A percentile compares a stretch with the other conserved stretches of the same genome.
phyloP scores from a whole-genome alignment of 192 early-diverging fungal genomes.

The Coemansia asiatica region DNA sequence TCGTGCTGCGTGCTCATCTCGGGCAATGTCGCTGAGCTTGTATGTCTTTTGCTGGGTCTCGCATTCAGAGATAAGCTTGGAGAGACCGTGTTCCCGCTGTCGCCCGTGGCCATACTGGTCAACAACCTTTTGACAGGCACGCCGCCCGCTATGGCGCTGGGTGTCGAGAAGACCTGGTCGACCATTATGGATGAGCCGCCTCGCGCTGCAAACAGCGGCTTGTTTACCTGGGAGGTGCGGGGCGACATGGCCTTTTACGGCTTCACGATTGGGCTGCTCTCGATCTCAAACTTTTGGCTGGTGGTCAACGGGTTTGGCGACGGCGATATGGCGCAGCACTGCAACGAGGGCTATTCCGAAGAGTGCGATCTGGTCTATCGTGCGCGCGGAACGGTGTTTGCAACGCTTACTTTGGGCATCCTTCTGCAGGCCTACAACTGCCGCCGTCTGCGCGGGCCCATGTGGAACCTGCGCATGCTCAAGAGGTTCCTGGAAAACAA shows the following conservation, averaged over 20 bases:
- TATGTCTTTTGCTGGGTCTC: conserved; percentile 70
- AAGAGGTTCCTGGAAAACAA: conserved; percentile 56
- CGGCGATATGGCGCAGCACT: conserved; percentile 59
- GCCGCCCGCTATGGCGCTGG: conserved; percentile 77
- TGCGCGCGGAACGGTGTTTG: conserved; percentile 71
- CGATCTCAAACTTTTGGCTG: conserved; percentile 64
- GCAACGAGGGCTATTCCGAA: conserved; percentile 58
- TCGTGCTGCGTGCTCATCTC: conserved; percentile 73
- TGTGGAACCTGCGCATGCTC: conserved; percentile 57
- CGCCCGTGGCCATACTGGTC: conserved; percentile 77
- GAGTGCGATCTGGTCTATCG: conserved; percentile 66
- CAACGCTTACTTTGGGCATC: conserved; percentile 68
- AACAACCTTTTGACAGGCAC: conserved; percentile 79
- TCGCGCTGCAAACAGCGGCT: conserved; percentile 58
- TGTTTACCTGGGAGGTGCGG: conserved; percentile 67
- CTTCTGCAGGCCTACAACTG: conserved; percentile 78
- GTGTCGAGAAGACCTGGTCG: conserved; percentile 63
- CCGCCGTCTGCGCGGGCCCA: conserved; percentile 63
- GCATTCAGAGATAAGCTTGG: conserved; percentile 64
- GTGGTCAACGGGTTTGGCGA: conserved; percentile 63
- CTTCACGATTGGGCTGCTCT: conserved; percentile 62
- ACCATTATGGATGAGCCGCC: conserved; percentile 76
- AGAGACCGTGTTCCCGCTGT: conserved; percentile 72
- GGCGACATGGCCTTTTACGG: conserved; percentile 73
- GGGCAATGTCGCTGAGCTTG: conserved; percentile 74